These are phyloP conservation scores for Xerophyta viscosa DNA, from an alignment of 106 monocot species.

Conservation along the genomic window DNA sequence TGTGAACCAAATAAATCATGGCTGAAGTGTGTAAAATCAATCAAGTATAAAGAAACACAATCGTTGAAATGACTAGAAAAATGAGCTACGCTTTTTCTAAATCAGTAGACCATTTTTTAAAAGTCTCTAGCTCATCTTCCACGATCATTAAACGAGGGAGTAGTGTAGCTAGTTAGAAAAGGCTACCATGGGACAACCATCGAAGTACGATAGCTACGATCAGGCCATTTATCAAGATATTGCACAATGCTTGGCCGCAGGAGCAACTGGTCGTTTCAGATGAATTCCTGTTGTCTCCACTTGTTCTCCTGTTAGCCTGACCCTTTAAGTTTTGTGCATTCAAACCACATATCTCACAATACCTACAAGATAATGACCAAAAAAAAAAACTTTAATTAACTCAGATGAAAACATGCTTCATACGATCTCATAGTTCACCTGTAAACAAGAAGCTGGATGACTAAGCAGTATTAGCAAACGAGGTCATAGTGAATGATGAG, in stretches of 20 bases:
- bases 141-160: not conserved
- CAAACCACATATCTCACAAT: constrained; percentile 51
- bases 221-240: constrained; percentile 67
- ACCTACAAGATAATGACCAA: constrained; percentile 13
- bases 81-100: too few species aligned
- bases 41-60: too few species aligned
- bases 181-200: constrained; percentile 72
- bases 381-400: too few species aligned
- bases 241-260: constrained; percentile 51
- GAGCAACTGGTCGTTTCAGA: constrained; percentile 37
- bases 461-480: too few species aligned
- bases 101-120: too few species aligned
- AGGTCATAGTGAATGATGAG: too few species aligned
- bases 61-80: too few species aligned
- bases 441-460: too few species aligned
- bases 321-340: constrained; percentile 57
- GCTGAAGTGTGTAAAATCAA: too few species aligned
- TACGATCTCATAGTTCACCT: too few species aligned
- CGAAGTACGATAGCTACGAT: constrained; percentile 78
- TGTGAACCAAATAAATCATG: too few species aligned
- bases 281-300: constrained; percentile 14
- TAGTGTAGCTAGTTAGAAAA: constrained; percentile 42
- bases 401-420: too few species aligned
- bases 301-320: constrained; percentile 19
- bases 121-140: not conserved